Evolutionary conservation across 2,329 filamentous ascomycete genomes (phyloP), one percentile per base, ranked within the genome.

Genomic region (Monosporascus sp.): DNA sequence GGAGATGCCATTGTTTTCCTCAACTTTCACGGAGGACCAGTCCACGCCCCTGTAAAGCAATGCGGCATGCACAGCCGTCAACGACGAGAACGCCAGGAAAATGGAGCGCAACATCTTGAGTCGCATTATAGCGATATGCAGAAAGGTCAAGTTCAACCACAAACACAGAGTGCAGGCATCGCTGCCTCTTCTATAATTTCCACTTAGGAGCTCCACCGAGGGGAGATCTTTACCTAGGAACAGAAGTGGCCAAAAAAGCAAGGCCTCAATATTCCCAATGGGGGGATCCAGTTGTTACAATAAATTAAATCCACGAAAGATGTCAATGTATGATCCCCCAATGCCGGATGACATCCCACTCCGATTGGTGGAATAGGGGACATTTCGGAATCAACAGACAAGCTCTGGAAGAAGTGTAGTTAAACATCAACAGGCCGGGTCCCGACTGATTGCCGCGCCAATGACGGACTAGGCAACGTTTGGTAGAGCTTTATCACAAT

Each of bases 21-120:
- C 81, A 6, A 88, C 68, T 0, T 79, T 65, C 1, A 85, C 75
- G 0, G 87, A 90, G 1, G 85, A 88, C 78, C 86, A 88, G 69
- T 90, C 86, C 3, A 82, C 83, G 8, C 87, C 86, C 57, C 79
- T 82, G 68, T 85, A 86, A 2, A 77, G 78, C 3, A 89, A 73
- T 25, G 80, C 74, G 2, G 75, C 75, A 38, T 50, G 55, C 43
- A 59, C 62, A 11, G 52, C 55, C 15, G 58, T 55, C 37, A 64
- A 35, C 27, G 55, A 58, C 15, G 56, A 54, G 15, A 65, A 47
- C 27, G 52, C 37, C 11, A 65, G 37, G 47, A 63, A 55, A 31
- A 49, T 25, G n/a, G 52, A 57, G 39, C 57, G 49, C 9, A 60
- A 25, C 64, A 65, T 65, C 11, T n/a, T 55, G 54, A 38, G 52